phyloP scores from a whole-genome alignment of 2,329 filamentous ascomycete genomes.

The Kalaharituber pfeilii region DNA sequence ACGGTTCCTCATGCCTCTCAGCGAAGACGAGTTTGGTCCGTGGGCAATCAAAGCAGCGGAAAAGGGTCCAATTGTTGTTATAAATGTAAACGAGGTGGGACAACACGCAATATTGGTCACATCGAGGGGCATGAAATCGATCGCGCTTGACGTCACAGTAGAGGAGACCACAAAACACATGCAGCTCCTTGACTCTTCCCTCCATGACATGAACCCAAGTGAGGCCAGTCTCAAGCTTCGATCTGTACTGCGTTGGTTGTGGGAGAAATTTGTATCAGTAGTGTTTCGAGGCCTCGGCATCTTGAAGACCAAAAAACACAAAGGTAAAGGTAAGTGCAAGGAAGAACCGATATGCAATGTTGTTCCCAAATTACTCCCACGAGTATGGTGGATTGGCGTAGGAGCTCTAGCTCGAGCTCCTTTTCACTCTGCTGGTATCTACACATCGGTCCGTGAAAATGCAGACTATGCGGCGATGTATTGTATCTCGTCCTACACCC shows the following conservation, averaged over 20 bases:
- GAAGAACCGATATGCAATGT: too few species aligned
- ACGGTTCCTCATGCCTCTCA: background rate
- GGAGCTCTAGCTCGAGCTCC: slow-evolving; percentile 5
- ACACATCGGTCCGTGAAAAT: background rate
- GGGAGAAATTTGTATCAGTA: slow-evolving; percentile 3
- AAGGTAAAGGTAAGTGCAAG: too few species aligned
- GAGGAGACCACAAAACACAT: background rate
- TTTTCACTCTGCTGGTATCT: slow-evolving; percentile 10
- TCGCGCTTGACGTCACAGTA: slow-evolving; percentile 8
- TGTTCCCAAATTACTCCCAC: slow-evolving; percentile 10
- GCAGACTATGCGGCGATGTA: background rate
- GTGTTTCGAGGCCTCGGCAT: slow-evolving; percentile 5
- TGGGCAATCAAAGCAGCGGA: background rate
- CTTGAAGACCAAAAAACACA: background rate
- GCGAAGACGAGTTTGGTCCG: background rate
- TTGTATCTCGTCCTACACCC: background rate
- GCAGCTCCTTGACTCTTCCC: slow-evolving; percentile 3
- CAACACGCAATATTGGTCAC: slow-evolving; percentile 14
- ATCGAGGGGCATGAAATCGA: slow-evolving; percentile 1
- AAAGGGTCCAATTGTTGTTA: slow-evolving; percentile 5
- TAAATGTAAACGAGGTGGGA: slow-evolving; percentile 9
- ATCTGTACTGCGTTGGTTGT: slow-evolving; percentile 9
- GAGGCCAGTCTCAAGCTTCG: slow-evolving; percentile 1
- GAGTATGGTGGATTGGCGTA: slow-evolving; percentile 4
- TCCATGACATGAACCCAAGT: background rate